Evolutionary conservation across 1,139 yeast species (phyloP).

Genomic region (Nakaseomyces nivariensis): DNA sequence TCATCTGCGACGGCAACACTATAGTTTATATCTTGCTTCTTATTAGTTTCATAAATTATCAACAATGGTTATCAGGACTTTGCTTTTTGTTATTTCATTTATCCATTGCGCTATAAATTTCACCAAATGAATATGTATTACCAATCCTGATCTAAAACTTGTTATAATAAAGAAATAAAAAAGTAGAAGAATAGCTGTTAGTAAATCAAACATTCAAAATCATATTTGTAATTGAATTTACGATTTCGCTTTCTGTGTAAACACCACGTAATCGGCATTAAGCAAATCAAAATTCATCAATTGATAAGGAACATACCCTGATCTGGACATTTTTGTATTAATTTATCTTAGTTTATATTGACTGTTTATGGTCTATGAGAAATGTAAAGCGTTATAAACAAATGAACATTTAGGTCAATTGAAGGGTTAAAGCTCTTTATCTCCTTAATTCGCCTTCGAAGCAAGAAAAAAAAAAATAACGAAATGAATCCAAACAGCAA

Average conservation of each 20-base stretch:
- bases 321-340: slow-evolving; percentile 18
- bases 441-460: slow-evolving; percentile 2
- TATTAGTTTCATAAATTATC: neutral
- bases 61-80: too few species aligned
- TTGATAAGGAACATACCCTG: slow-evolving; percentile 18
- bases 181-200: neutral
- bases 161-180: too few species aligned
- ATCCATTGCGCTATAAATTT: too few species aligned
- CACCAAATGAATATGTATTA: too few species aligned
- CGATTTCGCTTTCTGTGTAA: too few species aligned
- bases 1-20: slow-evolving; percentile 95
- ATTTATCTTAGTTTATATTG: neutral
- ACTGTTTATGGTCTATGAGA: too few species aligned
- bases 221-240: too few species aligned
- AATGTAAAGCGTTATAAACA: too few species aligned
- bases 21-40: slow-evolving; percentile 2
- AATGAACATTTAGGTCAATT: too few species aligned
- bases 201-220: neutral
- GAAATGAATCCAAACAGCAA: neutral
- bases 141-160: too few species aligned
- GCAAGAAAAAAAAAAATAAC: too few species aligned
- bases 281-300: neutral
- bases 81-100: neutral
- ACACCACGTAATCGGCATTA: too few species aligned
- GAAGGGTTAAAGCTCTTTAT: neutral